Evolutionary conservation across 805 yeast species (phyloP).

Genomic region (Schizosaccharomyces cryophilus): DNA sequence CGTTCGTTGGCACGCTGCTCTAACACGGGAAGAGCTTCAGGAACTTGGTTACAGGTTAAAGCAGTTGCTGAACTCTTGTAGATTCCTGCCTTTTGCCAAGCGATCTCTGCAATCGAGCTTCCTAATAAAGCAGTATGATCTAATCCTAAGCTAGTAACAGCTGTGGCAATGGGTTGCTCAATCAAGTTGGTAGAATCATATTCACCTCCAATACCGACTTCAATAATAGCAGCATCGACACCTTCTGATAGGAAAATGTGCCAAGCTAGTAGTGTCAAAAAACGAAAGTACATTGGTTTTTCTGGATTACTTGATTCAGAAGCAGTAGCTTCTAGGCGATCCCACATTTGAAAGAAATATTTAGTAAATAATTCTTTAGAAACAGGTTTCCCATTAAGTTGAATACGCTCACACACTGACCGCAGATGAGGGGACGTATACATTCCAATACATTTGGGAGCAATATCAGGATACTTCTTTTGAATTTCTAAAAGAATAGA

Average conservation of each 20-base stretch:
- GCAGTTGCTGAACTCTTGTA: conserved; percentile 49
- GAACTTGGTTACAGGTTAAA: conserved; percentile 36
- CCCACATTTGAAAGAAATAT: conserved; percentile 91
- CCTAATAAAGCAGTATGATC: conserved; percentile 83
- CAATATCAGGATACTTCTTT: conserved; percentile 4
- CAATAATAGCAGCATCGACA: conserved; percentile 83
- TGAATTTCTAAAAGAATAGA: conserved; percentile 49
- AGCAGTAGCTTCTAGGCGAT: conserved; percentile 27
- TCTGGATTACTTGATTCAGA: conserved; percentile 51
- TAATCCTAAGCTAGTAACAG: conserved; percentile 65
- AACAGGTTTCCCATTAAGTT: conserved; percentile 69
- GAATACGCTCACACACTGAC: conserved; percentile 74
- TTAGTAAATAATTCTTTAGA: conserved; percentile 56
- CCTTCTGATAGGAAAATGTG: conserved; percentile 73
- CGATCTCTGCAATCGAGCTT: conserved; percentile 61
- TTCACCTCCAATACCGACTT: conserved; percentile 97
- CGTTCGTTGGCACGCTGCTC: conserved; percentile 43
- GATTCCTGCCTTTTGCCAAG: conserved; percentile 93
- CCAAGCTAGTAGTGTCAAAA: conserved; percentile 66
- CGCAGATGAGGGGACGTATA: conserved; percentile 91
- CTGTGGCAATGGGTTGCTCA: conserved; percentile 57
- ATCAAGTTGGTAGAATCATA: conserved; percentile 88
- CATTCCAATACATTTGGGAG: conserved; percentile 43
- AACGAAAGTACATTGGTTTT: conserved; percentile 86
- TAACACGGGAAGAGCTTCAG: conserved; percentile 24